A percentile compares a stretch with the other conserved stretches of the same genome.
phyloP scores from a whole-genome alignment of 2,329 filamentous ascomycete genomes.

The Teratosphaeria pseudoeucalypti region DNA sequence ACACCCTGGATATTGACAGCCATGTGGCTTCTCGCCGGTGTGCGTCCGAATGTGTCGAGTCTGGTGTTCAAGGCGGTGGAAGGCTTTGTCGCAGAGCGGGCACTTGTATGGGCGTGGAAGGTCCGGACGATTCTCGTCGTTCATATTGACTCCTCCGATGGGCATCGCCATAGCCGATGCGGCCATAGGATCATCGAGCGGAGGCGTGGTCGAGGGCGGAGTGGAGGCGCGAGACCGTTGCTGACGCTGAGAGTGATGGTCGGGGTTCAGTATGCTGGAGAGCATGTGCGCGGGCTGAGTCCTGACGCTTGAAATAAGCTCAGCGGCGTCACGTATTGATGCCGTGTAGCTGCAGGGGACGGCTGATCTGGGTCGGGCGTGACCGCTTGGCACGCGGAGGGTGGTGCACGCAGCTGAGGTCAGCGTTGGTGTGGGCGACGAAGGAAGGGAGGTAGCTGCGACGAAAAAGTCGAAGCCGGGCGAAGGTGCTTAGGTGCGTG shows the following conservation, averaged over 20 bases:
- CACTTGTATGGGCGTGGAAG: constrained; percentile 97
- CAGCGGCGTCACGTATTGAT: neutral
- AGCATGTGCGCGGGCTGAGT: constrained; percentile 19
- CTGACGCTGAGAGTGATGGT: constrained; percentile 14
- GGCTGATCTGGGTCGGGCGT: neutral
- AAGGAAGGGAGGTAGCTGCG: neutral
- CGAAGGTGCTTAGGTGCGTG: neutral
- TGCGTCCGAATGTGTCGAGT: constrained; percentile 87
- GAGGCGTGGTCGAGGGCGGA: constrained; percentile 2
- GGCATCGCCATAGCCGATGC: constrained; percentile 37
- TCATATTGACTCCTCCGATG: constrained; percentile 48
- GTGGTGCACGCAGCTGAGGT: neutral
- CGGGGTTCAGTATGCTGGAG: constrained; percentile 21
- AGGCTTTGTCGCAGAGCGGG: constrained; percentile 94
- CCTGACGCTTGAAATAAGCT: neutral
- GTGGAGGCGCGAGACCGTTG: constrained; percentile 6
- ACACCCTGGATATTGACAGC: constrained; percentile 89
- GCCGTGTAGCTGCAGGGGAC: neutral
- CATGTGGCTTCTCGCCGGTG: constrained; percentile 96
- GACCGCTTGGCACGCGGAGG: neutral
- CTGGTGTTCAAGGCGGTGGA: constrained; percentile 95
- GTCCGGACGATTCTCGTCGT: constrained; percentile 60
- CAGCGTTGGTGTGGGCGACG: neutral
- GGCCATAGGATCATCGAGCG: constrained; percentile 21
- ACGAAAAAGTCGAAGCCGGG: neutral